phyloP scores from a whole-genome alignment of 345 rosid genomes.

The Brassica juncea region DNA sequence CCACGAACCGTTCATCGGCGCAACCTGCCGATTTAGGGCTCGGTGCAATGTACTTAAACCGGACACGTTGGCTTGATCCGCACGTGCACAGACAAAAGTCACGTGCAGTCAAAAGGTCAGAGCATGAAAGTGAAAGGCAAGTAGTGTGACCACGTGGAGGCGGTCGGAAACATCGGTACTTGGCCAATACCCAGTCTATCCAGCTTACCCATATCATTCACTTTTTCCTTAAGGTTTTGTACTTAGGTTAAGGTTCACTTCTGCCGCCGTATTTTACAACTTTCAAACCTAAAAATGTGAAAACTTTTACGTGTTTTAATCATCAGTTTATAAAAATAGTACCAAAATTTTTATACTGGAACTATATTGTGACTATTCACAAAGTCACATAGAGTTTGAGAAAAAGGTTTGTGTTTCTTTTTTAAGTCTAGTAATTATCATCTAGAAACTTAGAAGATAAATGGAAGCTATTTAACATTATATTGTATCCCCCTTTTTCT shows the following conservation, averaged over 20 bases:
- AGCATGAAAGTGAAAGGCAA: conserved; percentile 40
- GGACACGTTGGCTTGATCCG: conserved; percentile 30
- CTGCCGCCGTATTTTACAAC: background rate
- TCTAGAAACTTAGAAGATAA: background rate
- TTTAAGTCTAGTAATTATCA: background rate
- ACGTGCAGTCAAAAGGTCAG: conserved; percentile 61
- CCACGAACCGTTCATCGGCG: conserved; percentile 38
- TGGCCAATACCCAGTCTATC: conserved; percentile 43
- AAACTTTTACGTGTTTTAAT: background rate
- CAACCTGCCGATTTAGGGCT: conserved; percentile 36
- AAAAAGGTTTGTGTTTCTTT: background rate
- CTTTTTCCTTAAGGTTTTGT: background rate
- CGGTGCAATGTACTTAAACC: conserved; percentile 42
- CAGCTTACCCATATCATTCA: conserved; percentile 14
- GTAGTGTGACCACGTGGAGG: conserved; percentile 59
- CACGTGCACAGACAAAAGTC: conserved; percentile 46
- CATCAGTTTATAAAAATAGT: background rate
- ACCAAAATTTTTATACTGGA: background rate
- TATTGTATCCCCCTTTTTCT: background rate
- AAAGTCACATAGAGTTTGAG: background rate
- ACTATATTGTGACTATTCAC: background rate
- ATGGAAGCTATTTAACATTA: background rate
- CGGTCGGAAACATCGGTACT: conserved; percentile 62
- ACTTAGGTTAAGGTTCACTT: background rate
- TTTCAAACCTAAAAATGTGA: background rate